Evolutionary conservation across 805 yeast genomes (phyloP), one percentile per base, ranked within the genome.

Genomic region (Kuraishia piskuri): DNA sequence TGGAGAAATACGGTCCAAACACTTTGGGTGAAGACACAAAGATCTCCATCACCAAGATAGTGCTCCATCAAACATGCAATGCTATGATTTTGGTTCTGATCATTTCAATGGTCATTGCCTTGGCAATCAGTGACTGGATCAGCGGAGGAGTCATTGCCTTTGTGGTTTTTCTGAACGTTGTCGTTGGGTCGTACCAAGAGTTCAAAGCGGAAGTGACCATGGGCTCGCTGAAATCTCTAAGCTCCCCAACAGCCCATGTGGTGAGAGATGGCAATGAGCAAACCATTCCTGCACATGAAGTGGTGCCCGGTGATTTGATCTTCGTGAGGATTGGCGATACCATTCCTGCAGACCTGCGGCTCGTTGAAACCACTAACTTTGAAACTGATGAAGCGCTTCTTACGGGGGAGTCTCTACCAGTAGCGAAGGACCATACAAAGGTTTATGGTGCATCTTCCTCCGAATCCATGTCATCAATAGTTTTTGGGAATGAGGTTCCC

Each of bases 371-470:
- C 50, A 73, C 78, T 64, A 86, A 85, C 64, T 81, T 86, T 57
- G 91, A 86, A 64, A 80, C 88, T 10, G 91, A 90, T 63, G 98
- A 92, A 67, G 86, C 96, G 2, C 70, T 90, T 36, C 74, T 92
- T 54, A 91, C 98, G 0, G 98, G 98, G 51, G 98, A 92, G 69
- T 80, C 96, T 0, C 66, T 81, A 48, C 91, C 96, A 2, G 78
- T 86, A n/a, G 68, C 74, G 19, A 86, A 86, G 63, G 73, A 77
- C 50, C 75, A 71, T 23, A 60, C 64, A 0, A 69, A 69, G 10
- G 68, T 74, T 8, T 82, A 76, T 55, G 61, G 67, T 2, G 61
- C 60, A 45, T 61, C 63, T 19, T 8, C 40, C 4, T 31, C 40
- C 14, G 40, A 31, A n/a, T 31, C 40, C 14, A 31, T 31, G 17